Evolutionary conservation across 2,329 filamentous ascomycete species (phyloP).

Genomic region (Helicocarpus griseus): DNA sequence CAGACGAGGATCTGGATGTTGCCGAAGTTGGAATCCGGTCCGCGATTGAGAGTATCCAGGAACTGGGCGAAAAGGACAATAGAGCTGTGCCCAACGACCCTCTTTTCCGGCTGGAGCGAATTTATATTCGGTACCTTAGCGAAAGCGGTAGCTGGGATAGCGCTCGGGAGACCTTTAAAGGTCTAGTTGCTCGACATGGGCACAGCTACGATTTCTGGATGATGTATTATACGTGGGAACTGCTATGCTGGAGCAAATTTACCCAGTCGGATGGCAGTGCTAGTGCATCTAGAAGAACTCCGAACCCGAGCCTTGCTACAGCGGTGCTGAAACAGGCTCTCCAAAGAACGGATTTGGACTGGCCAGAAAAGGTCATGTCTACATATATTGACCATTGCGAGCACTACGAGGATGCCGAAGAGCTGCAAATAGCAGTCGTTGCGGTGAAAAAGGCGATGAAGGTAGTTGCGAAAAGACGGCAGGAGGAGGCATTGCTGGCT

Average conservation of each 20-base stretch:
- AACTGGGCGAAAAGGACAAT: conserved; percentile 62
- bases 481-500: conserved; percentile 54
- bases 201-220: conserved; percentile 91
- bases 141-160: conserved; percentile 69
- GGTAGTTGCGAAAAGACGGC: conserved; percentile 52
- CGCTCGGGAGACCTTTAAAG: conserved; percentile 68
- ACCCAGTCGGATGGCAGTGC: conserved; percentile 43
- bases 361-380: conserved; percentile 42
- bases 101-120: conserved; percentile 77
- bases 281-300: conserved; percentile 46
- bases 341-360: conserved; percentile 39
- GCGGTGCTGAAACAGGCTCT: conserved; percentile 65
- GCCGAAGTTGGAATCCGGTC: conserved; percentile 82
- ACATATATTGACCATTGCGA: conserved; percentile 54
- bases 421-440: conserved; percentile 64
- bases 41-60: conserved; percentile 74
- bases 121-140: conserved; percentile 83
- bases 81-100: conserved; percentile 84
- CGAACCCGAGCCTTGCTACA: conserved; percentile 65
- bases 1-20: conserved; percentile 76
- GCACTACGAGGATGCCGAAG: conserved; percentile 73
- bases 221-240: conserved; percentile 84
- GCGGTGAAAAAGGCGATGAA: conserved; percentile 61
- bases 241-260: conserved; percentile 57
- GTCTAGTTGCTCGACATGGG: conserved; percentile 57